phyloP scores from a whole-genome alignment of 2,329 filamentous ascomycete genomes.

The Clonostachys rhizophaga region DNA sequence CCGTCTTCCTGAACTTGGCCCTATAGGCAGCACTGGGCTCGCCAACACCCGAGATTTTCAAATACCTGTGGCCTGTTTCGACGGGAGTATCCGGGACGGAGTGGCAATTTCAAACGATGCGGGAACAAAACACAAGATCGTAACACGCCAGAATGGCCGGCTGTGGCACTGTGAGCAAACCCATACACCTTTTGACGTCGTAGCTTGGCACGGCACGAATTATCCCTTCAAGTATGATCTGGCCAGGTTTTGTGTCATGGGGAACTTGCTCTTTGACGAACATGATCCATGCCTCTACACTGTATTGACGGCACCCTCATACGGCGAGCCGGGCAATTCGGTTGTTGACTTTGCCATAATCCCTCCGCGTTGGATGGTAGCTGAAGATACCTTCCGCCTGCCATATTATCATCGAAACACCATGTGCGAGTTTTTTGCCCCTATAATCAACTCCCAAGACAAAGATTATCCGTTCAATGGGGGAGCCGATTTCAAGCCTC shows the following conservation, averaged over 20 bases:
- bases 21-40: slow-evolving; percentile 70
- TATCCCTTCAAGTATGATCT: slow-evolving; percentile 82
- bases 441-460: slow-evolving; percentile 26
- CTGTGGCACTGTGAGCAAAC: slow-evolving; percentile 61
- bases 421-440: slow-evolving; percentile 62
- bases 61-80: slow-evolving; percentile 63
- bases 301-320: slow-evolving; percentile 59
- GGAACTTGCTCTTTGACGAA: slow-evolving; percentile 69
- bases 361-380: slow-evolving; percentile 66
- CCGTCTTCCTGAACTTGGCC: slow-evolving; percentile 65
- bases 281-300: slow-evolving; percentile 77
- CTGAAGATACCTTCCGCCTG: slow-evolving; percentile 66
- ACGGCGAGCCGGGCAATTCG: slow-evolving; percentile 52
- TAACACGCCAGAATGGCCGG: slow-evolving; percentile 59
- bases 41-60: slow-evolving; percentile 75
- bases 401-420: slow-evolving; percentile 71
- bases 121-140: slow-evolving; percentile 34
- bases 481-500: too few species aligned
- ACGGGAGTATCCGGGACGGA: slow-evolving; percentile 36
- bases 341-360: slow-evolving; percentile 72
- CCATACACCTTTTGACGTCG: slow-evolving; percentile 75
- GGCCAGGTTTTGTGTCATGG: slow-evolving; percentile 70
- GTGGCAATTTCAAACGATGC: slow-evolving; percentile 11
- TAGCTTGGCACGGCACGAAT: slow-evolving; percentile 78
- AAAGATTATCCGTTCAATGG: too few species aligned